Conservation (phyloP, 495 filamentous ascomycete genomes). For the Choiromyces venosus region DNA sequence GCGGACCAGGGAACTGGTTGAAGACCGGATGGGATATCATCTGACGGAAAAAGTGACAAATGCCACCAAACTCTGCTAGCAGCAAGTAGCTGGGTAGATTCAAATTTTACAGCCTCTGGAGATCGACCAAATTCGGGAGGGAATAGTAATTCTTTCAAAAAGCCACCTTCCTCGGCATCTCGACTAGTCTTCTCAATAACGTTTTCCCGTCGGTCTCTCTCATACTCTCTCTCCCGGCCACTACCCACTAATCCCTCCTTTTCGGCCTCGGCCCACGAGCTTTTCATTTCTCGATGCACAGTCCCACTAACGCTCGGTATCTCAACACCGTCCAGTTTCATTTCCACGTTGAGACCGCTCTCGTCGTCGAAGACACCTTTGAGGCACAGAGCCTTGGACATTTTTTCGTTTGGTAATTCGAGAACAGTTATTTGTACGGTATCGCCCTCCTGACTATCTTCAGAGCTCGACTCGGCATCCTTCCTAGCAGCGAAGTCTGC, state of each 20-base stretch:
- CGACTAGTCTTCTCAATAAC: slow-evolving; percentile 79
- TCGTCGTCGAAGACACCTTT: slow-evolving; percentile 86
- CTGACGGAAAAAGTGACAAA: slow-evolving; percentile 82
- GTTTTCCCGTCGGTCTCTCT: slow-evolving; percentile 72
- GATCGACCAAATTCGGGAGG: slow-evolving; percentile 66
- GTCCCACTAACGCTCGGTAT: slow-evolving; percentile 65
- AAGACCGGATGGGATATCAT: slow-evolving; percentile 69
- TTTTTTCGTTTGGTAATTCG: slow-evolving; percentile 70
- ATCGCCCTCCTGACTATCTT: slow-evolving; percentile 61
- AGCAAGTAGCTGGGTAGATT: slow-evolving; percentile 37
- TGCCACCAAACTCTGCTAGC: slow-evolving; percentile 90
- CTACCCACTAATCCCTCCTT: slow-evolving; percentile 71
- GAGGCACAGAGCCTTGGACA: slow-evolving; percentile 80
- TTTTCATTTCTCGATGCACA: slow-evolving; percentile 76
- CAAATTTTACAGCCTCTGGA: slow-evolving; percentile 60
- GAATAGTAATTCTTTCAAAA: slow-evolving; percentile 75
- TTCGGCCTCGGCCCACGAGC: slow-evolving; percentile 69
- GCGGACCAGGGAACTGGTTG: slow-evolving; percentile 68
- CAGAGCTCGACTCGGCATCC: slow-evolving; percentile 59
- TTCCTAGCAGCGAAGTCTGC: slow-evolving; percentile 60
- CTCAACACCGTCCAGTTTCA: slow-evolving; percentile 88
- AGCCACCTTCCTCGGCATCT: slow-evolving; percentile 75
- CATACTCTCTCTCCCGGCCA: slow-evolving; percentile 66
- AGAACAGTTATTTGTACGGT: slow-evolving; percentile 84
- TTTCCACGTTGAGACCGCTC: slow-evolving; percentile 89